Evolutionary conservation across 768 basidiomycete species (phyloP).

Genomic region (Tylopilus vinaceipallidus): DNA sequence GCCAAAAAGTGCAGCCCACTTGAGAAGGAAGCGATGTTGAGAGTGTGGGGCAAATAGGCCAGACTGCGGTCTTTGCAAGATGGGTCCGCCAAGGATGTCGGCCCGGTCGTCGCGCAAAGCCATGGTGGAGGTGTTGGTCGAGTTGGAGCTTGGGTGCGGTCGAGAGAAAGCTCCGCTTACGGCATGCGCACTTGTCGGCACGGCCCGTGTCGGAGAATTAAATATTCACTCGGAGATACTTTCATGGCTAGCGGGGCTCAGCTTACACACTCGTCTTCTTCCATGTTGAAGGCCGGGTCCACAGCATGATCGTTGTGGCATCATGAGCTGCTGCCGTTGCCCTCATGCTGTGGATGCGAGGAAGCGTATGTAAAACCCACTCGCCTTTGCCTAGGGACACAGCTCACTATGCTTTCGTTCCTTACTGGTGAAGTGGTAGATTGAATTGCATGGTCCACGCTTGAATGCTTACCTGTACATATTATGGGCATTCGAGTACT

Average conservation of each 20-base stretch:
- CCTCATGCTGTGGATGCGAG: background rate
- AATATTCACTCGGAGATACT: slow-evolving; percentile 25
- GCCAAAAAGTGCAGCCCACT: slow-evolving; percentile 36
- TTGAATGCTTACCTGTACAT: slow-evolving; percentile 60
- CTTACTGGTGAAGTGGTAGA: slow-evolving; percentile 80
- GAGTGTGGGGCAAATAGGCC: slow-evolving; percentile 33
- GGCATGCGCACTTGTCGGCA: slow-evolving; percentile 14
- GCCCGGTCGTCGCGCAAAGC: slow-evolving; percentile 53
- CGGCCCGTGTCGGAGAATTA: slow-evolving; percentile 20
- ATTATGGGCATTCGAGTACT: slow-evolving; percentile 84
- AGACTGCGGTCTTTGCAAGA: slow-evolving; percentile 36
- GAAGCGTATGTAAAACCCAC: slow-evolving; percentile 40
- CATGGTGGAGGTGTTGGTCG: slow-evolving; percentile 40
- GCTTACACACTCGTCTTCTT: background rate
- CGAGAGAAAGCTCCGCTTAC: slow-evolving; percentile 14
- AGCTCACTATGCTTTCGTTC: slow-evolving; percentile 71
- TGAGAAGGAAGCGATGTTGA: slow-evolving; percentile 36
- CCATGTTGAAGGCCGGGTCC: background rate
- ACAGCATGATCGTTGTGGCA: background rate
- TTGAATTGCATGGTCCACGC: slow-evolving; percentile 65
- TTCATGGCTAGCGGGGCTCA: background rate
- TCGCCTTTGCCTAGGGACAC: slow-evolving; percentile 75
- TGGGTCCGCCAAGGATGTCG: slow-evolving; percentile 68
- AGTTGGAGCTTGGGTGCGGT: slow-evolving; percentile 23
- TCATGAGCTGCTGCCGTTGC: background rate